Percentiles rank a stretch among this genome's conserved stretches.
These are phyloP conservation scores for Fusarium concolor DNA, from an alignment of 2,329 filamentous ascomycete species.

Conservation along the genomic window DNA sequence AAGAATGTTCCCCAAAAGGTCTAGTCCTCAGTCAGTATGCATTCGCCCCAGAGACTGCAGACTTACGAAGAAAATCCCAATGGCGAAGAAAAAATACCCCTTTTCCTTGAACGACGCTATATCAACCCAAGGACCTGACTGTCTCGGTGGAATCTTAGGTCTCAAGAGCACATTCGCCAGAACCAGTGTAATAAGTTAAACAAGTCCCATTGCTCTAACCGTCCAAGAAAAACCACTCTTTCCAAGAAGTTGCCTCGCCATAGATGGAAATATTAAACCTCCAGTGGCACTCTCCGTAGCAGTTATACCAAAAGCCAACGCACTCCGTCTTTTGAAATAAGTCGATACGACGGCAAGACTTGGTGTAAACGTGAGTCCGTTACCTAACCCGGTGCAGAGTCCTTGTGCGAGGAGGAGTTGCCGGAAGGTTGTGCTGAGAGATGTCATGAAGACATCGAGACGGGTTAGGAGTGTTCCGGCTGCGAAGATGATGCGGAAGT, in stretches of 20 bases:
- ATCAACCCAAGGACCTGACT: slow-evolving; percentile 15
- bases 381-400: no score
- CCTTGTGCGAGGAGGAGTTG: no score
- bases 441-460: no score
- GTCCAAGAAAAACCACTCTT: background rate
- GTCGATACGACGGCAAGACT: no score
- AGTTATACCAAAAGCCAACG: no score
- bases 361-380: no score
- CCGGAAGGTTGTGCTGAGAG: no score
- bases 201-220: background rate
- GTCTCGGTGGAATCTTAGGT: background rate
- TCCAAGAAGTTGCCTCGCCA: background rate
- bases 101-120: slow-evolving; percentile 8
- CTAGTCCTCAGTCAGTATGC: background rate
- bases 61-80: slow-evolving; percentile 16
- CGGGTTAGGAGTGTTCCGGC: no score
- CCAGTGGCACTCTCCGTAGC: no score
- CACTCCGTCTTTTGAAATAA: no score
- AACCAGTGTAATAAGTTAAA: background rate
- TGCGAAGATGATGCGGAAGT: no score
- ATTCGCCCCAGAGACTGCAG: rapidly evolving
- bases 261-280: background rate
- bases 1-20: slow-evolving; percentile 14
- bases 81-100: slow-evolving; percentile 9
- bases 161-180: background rate